These are phyloP conservation scores for Aureobasidium pullulans DNA, from an alignment of 2,329 filamentous ascomycete species.

Conservation along the genomic window DNA sequence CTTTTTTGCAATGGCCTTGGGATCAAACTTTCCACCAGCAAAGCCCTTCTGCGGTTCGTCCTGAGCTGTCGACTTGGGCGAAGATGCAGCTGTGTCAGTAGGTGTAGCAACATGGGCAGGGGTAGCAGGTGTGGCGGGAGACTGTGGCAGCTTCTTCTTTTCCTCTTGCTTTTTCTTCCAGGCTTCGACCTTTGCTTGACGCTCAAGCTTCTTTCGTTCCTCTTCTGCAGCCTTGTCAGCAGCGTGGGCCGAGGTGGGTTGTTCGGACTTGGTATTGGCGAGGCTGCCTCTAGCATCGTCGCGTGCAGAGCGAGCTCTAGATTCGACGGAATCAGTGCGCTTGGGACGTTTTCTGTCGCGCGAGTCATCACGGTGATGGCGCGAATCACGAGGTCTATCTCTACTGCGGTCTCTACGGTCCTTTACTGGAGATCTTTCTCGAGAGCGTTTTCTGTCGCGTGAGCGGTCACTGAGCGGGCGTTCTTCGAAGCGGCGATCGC, in stretches of 20 bases:
- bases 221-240: conserved; percentile 48
- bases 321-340: conserved; percentile 65
- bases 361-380: conserved; percentile 71
- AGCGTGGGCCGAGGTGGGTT: conserved; percentile 18
- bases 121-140: conserved; percentile 10
- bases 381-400: conserved; percentile 61
- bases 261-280: conserved; percentile 35
- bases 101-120: conserved; percentile 18
- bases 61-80: conserved; percentile 8
- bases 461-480: conserved; percentile 50
- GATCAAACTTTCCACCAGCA: conserved; percentile 69
- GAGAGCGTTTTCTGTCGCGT: conserved; percentile 58
- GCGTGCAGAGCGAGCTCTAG: conserved; percentile 49
- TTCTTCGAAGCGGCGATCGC: conserved; percentile 36
- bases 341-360: conserved; percentile 57
- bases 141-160: conserved; percentile 55
- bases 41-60: conserved; percentile 52
- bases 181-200: conserved; percentile 73
- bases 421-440: conserved; percentile 44
- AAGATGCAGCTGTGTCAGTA: conserved; percentile 14
- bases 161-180: conserved; percentile 87
- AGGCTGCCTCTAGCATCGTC: conserved; percentile 51
- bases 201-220: conserved; percentile 61
- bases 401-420: conserved; percentile 41
- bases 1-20: conserved; percentile 79